Evolutionary conservation across 305 asterid species (phyloP).

Genomic region (Withania somnifera): DNA sequence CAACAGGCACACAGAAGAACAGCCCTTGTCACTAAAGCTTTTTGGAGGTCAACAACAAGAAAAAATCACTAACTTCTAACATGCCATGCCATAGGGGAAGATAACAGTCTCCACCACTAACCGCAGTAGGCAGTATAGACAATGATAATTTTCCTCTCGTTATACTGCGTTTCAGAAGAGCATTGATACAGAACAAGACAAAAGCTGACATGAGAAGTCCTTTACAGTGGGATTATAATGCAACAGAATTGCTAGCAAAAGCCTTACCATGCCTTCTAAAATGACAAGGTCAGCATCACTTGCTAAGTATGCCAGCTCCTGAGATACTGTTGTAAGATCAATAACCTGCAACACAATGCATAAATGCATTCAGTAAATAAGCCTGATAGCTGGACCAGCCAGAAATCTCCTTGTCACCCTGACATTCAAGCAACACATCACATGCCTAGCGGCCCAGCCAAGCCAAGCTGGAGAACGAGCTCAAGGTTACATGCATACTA

Average conservation of each 20-base stretch:
- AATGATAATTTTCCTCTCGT: background rate
- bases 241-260: background rate
- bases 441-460: background rate
- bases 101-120: background rate
- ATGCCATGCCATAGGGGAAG: background rate
- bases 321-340: slow-evolving; percentile 81
- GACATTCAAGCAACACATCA: background rate
- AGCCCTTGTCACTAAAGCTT: background rate
- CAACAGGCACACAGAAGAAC: background rate
- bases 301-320: slow-evolving; percentile 83
- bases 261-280: slow-evolving; percentile 94
- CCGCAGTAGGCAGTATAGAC: background rate
- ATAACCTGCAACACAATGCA: slow-evolving; percentile 42
- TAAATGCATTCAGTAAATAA: background rate
- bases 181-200: background rate
- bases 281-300: slow-evolving; percentile 82
- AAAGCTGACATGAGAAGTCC: background rate
- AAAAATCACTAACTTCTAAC: background rate
- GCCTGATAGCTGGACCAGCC: background rate
- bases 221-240: background rate
- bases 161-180: background rate
- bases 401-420: background rate
- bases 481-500: background rate
- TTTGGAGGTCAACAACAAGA: background rate
- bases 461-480: background rate